Evolutionary conservation across 345 rosid genomes (phyloP), one percentile per base, ranked within the genome.

Genomic region (Physaria fendleri): DNA sequence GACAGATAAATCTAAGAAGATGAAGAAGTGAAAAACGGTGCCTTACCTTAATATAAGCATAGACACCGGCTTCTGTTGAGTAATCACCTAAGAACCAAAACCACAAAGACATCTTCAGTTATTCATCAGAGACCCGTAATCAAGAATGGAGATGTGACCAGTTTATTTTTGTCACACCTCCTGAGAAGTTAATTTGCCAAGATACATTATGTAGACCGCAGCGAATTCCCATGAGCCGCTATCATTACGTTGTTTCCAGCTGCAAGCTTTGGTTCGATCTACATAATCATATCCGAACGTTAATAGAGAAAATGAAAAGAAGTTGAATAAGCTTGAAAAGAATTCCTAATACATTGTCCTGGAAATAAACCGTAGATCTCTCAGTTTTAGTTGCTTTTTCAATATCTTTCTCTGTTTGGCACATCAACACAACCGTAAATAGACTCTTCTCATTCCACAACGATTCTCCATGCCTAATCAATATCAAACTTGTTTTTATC

Each of bases 221-320:
- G 60, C 2, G 97, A 93, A 71, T 93, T 89, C 56, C 97, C 97
- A 28, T 93, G 97, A 65, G 99, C 99, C 41, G 97, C 90, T 73
- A 90, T 80, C 95, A 90, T 79, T 34, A 82, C 76, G 55, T 90
- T 77, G 78, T 85, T 85, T 68, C 97, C 95, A 27, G 83, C 68
- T 30, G 61, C 68, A 75, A 93, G 99, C 76, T 80, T 85, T 12
- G 95, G 95, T 72, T 83, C 89, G 28, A 89, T 89, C 97, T 90
- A 79, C 73, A 64, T 13, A 25, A 28, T 6, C 4, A 25, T 5
- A 37, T 11, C 1, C 0, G 37, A 5, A 18, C 20, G 2, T 56
- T 23, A n/a, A 29, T 40, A 22, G 13, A 56, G 9, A 70, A 62
- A 57, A n/a, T n/a, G n/a, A n/a, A n/a, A n/a, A n/a, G n/a, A 8